Evolutionary conservation across 352 stramenopile genomes (phyloP).

Genomic region (Achlya hypogyna): DNA sequence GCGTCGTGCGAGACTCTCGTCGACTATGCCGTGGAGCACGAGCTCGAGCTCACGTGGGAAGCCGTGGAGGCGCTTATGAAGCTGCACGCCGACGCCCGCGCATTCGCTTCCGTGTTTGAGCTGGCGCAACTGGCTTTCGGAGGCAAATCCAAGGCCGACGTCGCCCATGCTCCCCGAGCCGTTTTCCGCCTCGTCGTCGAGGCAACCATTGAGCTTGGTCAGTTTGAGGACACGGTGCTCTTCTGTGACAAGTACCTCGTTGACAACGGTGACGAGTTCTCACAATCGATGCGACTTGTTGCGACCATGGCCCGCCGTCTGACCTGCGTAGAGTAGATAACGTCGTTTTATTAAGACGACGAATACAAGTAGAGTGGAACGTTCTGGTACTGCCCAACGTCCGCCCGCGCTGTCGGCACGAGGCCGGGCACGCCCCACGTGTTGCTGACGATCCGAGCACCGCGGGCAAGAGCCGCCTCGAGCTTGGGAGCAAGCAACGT

Average conservation of each 20-base stretch:
- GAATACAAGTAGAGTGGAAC: conserved; percentile 44
- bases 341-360: not conserved
- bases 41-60: conserved; percentile 12
- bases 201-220: not conserved
- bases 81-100: not conserved
- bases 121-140: not conserved
- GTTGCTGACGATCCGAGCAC: conserved; percentile 53
- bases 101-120: not conserved
- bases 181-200: conserved; percentile 1
- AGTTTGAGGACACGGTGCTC: not conserved
- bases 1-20: not conserved
- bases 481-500: conserved; percentile 34
- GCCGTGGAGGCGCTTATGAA: conserved; percentile 1
- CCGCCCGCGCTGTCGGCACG: conserved; percentile 26
- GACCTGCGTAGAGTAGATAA: too few species aligned
- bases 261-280: not conserved
- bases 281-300: not conserved
- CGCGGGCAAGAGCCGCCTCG: conserved; percentile 26
- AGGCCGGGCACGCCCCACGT: conserved; percentile 42
- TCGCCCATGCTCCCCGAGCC: not conserved
- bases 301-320: not conserved
- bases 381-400: conserved; percentile 35
- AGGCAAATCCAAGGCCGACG: not conserved
- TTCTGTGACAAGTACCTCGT: conserved; percentile 4
- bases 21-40: not conserved